Percentiles rank a stretch among this genome's conserved stretches.
phyloP scores from a whole-genome alignment of 805 yeast species.

The Barnettozyma vustinii region DNA sequence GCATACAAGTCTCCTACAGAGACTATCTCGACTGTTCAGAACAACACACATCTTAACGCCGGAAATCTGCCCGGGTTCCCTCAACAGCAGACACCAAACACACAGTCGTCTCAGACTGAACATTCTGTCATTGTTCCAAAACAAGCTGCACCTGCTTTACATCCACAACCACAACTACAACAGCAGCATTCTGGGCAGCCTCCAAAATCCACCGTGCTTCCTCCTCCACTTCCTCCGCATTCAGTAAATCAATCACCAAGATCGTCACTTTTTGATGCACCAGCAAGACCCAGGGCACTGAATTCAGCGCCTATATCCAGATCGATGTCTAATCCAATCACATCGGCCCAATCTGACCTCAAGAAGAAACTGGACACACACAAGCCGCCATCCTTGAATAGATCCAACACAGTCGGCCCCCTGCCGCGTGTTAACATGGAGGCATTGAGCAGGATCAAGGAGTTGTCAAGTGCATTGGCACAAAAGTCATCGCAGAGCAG shows the following conservation, averaged over 20 bases:
- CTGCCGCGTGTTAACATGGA: conserved; percentile 7
- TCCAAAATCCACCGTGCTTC: not conserved
- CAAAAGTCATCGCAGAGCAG: not conserved
- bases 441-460: conserved; percentile 13
- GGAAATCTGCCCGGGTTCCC: not conserved
- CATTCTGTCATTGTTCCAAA: not conserved
- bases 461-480: conserved; percentile 4
- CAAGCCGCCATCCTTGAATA: conserved; percentile 1
- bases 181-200: not conserved
- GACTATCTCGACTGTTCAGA: not conserved
- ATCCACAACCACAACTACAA: not conserved
- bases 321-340: conserved; percentile 8
- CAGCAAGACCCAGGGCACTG: not conserved
- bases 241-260: conserved; percentile 9
- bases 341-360: conserved; percentile 15
- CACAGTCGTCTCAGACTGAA: not conserved
- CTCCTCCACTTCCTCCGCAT: conserved; percentile 17
- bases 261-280: conserved; percentile 6
- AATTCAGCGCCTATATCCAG: not conserved
- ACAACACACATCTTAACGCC: not conserved
- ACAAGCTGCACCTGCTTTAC: not conserved
- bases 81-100: not conserved
- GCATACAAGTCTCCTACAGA: not conserved
- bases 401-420: conserved; percentile 11
- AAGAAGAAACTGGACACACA: conserved; percentile 7